Evolutionary conservation across 2,329 filamentous ascomycete species (phyloP), one percentile per base, ranked within the genome.

Genomic region (Madurella mycetomatis): DNA sequence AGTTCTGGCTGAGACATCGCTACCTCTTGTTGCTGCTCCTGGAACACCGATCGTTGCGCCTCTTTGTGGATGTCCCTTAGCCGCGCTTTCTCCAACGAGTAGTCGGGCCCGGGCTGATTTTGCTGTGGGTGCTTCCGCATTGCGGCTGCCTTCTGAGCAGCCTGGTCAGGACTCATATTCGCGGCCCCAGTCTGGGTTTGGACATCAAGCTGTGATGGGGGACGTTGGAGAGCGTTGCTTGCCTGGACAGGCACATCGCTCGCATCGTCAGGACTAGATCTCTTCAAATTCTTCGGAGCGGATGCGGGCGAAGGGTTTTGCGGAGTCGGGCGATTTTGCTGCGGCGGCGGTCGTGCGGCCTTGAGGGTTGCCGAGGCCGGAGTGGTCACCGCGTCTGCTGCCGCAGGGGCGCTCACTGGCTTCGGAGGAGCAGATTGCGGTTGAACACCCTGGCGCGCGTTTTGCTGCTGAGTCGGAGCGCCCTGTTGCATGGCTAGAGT

Each of bases 271-370:
- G 71, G 67, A 49, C 69, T 78, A 4, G 77, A 69, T 1, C 80
- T 76, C 68, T 83, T 82, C 42, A 80, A 69, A 46, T 69, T 76
- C 65, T 77, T 81, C 25, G 68, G 65, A 9, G 67, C 66, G 5
- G 71, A 57, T 1, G 70, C 70, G 9, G 73, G 68, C 4, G 75
- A 72, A 15, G 69, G 66, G 43, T 71, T 71, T 4, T 70, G 67
- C 32, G 67, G 64, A 31, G 71, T 65, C 34, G 64, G 47, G 42
- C 72, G 73, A 44, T 25, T 18, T 25, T 44, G 19, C 53, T 67
- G 72, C 48, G 60, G 66, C 5, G 63, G 54, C 17, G 64, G 64
- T 15, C 68, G 69, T 16, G 62, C 64, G 47, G 65, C 66, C 49
- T 67, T 68, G 8, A 41, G 41, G n/a, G 61, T 55, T n/a, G 46